Percentiles rank a stretch among this genome's conserved stretches.
These are phyloP conservation scores for Backusella circina DNA, from an alignment of 192 early-diverging fungal genomes.

Conservation along the genomic window DNA sequence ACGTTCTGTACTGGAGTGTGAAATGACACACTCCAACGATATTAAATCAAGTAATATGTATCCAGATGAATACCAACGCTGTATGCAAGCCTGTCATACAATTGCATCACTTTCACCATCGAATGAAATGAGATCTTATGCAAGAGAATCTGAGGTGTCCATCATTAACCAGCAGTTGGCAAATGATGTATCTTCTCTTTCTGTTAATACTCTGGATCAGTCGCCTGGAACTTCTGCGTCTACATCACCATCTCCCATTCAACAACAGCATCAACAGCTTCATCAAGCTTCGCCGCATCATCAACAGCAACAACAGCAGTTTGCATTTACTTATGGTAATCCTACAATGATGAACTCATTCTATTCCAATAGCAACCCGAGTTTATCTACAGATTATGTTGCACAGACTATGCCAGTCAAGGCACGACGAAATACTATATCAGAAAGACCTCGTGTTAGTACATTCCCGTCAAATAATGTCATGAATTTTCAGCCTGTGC, in stretches of 20 bases:
- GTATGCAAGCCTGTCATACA: not conserved
- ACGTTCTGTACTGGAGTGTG: not conserved
- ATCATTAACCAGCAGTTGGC: not conserved
- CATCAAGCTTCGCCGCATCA: not conserved
- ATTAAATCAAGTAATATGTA: not conserved
- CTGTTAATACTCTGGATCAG: not conserved
- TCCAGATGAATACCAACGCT: slow-evolving; percentile 5
- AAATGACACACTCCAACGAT: not conserved
- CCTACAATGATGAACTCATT: not conserved
- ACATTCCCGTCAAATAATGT: not conserved
- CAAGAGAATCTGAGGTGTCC: slow-evolving; percentile 5
- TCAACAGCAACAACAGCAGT: not conserved
- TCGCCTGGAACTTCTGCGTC: not conserved
- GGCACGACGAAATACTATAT: slow-evolving; percentile 10
- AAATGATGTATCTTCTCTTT: not conserved
- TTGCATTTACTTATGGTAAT: not conserved
- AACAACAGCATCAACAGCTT: not conserved
- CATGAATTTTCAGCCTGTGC: not conserved
- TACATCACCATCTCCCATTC: slow-evolving; percentile 8
- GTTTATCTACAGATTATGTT: not conserved
- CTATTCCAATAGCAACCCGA: not conserved
- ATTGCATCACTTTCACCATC: slow-evolving; percentile 9
- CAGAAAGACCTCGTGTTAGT: slow-evolving; percentile 5
- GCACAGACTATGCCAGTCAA: not conserved
- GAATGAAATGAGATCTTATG: slow-evolving; percentile 8